Evolutionary conservation across 2,329 filamentous ascomycete species (phyloP), one percentile per base, ranked within the genome.

Genomic region (Aspergillus eucalypticola): DNA sequence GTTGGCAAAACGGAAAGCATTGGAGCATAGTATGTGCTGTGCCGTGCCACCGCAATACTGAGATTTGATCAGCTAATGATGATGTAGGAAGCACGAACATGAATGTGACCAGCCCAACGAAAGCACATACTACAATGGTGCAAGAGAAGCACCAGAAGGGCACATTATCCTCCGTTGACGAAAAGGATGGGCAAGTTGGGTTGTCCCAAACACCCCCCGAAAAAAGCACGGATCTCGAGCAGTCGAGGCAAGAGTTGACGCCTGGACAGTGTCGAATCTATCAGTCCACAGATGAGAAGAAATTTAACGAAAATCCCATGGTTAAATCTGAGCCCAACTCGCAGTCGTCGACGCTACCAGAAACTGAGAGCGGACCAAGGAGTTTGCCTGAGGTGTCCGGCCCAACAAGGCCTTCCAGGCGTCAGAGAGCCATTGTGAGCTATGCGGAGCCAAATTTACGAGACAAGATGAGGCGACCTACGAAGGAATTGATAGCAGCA

Each of bases 391-490:
- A 27, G 32, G 84, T 82, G 7, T 81, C 75, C 38, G 82, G 83
- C 53, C 84, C 83, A 27, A 81, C 84, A 27, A 83, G 91, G 48
- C 84, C 86, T 21, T 89, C 87, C 66, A 82, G 91, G 65, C 84
- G 91, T 64, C 85, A 86, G 51, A 83, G 89, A 67, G 79, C 85
- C 10, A 82, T 87, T 53, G 84, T 95, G 62, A 94, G 90, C 78
- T 95, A 95, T 73, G 89, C 90, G 10, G 90, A 94, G 73, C 91
- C 91, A 1, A 94, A 90, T 69, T 80, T 95, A 44, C 84, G 89
- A 63, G 89, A 88, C 71, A 95, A 95, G 78, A 93, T 95, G 90
- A 85, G 91, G 60, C 84, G 91, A 60, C 90, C 91, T 21, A 90
- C 88, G 1, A 91, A 91, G 71, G 86, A 91, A 64, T 76, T 93